Conservation (phyloP, 805 yeast species). For the Lachancea kluyveri region DNA sequence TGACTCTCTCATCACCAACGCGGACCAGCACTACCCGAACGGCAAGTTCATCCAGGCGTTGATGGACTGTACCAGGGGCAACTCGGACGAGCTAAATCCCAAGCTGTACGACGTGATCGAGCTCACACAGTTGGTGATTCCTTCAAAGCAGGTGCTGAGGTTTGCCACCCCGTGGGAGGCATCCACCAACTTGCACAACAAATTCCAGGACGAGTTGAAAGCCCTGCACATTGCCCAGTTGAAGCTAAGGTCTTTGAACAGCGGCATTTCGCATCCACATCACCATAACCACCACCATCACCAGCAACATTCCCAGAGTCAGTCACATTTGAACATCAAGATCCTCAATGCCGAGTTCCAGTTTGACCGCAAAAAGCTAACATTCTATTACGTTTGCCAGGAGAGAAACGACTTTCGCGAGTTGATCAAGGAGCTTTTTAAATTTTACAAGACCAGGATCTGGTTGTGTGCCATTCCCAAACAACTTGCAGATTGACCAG, state of each 20-base stretch:
- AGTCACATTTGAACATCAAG: conserved; percentile 43
- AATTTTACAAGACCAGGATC: conserved; percentile 70
- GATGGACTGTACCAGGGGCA: conserved; percentile 19
- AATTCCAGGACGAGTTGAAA: conserved; percentile 65
- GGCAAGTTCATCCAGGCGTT: conserved; percentile 24
- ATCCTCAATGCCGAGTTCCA: conserved; percentile 75
- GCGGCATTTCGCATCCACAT: conserved; percentile 18
- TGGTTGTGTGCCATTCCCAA: conserved; percentile 72
- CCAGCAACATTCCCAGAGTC: conserved; percentile 16
- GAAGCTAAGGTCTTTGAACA: conserved; percentile 37
- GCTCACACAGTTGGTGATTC: conserved; percentile 51
- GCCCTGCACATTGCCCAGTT: conserved; percentile 61
- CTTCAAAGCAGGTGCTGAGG: conserved; percentile 70
- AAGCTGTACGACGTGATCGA: conserved; percentile 37
- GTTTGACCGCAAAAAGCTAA: conserved; percentile 71
- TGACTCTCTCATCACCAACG: conserved; percentile 30
- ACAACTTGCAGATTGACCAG: conserved; percentile 26
- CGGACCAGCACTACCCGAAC: conserved; percentile 26
- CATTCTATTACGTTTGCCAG: conserved; percentile 59
- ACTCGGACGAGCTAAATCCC: conserved; percentile 21
- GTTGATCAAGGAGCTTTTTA: conserved; percentile 65
- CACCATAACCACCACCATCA: conserved; percentile 5
- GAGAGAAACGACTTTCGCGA: conserved; percentile 70
- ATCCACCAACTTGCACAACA: conserved; percentile 47
- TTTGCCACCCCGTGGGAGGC: conserved; percentile 73